Percentiles rank a stretch among this genome's conserved stretches.
Conservation (phyloP, 352 stramenopile genomes). For the Pythium apleroticum region DNA sequence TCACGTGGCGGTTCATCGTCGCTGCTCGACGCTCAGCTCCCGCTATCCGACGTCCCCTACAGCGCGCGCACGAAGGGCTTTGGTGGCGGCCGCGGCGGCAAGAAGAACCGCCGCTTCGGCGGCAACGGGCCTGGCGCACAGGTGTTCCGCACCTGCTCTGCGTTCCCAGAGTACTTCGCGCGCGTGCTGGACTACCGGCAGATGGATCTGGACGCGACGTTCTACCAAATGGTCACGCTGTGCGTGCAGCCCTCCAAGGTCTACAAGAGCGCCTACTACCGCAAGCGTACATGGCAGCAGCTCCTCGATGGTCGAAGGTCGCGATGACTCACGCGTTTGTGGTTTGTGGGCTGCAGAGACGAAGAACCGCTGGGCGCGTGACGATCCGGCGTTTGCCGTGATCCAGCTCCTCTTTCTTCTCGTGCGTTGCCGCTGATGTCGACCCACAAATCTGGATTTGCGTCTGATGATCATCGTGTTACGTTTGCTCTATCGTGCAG, state of each 20-base stretch:
- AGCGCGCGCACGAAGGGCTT: conserved; percentile 10
- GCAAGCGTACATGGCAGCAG: conserved; percentile 43
- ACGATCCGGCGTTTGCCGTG: conserved; percentile 96
- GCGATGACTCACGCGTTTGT: conserved; percentile 2
- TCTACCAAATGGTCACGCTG: conserved; percentile 89
- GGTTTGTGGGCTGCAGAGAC: conserved; percentile 66
- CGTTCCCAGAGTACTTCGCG: conserved; percentile 80
- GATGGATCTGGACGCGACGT: conserved; percentile 88
- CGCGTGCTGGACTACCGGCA: conserved; percentile 81
- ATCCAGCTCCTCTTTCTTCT: conserved; percentile 94
- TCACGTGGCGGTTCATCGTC: conserved; percentile 1
- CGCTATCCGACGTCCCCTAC: conserved; percentile 13
- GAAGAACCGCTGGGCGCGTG: conserved; percentile 98
- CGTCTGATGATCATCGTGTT: neutral
- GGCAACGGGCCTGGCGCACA: conserved; percentile 27
- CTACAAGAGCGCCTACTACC: conserved; percentile 87
- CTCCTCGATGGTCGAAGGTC: neutral
- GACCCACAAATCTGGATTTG: neutral
- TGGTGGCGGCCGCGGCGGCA: conserved; percentile 11
- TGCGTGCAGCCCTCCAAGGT: conserved; percentile 83
- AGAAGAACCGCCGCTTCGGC: conserved; percentile 20
- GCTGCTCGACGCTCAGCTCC: conserved; percentile 10
- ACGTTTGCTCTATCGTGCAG: conserved; percentile 9
- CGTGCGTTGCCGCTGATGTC: conserved; percentile 20
- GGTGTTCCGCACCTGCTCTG: conserved; percentile 74